Base-by-base conservation (phyloP, 495 filamentous ascomycete species). In the Daldinia grandis region DNA sequence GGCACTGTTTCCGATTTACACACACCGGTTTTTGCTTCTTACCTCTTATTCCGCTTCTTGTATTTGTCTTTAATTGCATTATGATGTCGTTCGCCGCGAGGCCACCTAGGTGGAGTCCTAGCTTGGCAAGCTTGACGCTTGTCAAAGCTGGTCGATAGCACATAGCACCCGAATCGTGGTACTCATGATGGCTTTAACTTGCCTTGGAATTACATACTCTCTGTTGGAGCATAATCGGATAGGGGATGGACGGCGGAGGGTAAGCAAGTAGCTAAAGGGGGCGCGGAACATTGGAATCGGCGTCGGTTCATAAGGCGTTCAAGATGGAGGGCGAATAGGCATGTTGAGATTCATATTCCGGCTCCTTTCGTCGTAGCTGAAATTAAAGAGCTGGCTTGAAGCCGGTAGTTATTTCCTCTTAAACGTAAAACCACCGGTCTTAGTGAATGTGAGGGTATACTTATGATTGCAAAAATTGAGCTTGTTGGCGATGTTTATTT, bases 181-280 rank as follows among this genome's bases (percentile, higher is more conserved):
- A 24, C 61, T 66, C 40, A 37, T 9, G 54, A 57, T 37, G 64
- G 38, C 62, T 64, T 49, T 62, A n/a, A 53, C 60, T 42, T 30
- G 57, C 40, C 50, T 15, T 60, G 58, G 62, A 66, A 62, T 50
- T 72, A 59, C 62, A 72, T 72, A 68, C 35, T 64, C 55, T 60
- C 14, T 74, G 60, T 64, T 68, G 69, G 69, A 49, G 71, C 68
- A 76, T 73, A 71, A 69, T 75, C 64, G 72, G 69, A 64, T 65
- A 55, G 75, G 64, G 62, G 57, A 21, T 57, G 24, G 68, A 63
- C 37, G 62, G 64, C 64, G 58, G 59, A 58, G 38, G 69, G 56
- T 61, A 58, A 53, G 68, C 64, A 67, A 68, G 58, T 33, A 30
- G 27, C 24, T 27, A 14, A 67, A 15, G 54, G 58, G 31, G 62